These are phyloP conservation scores for Psilocybe sp. DNA, from an alignment of 768 basidiomycete genomes.

Conservation along the genomic window DNA sequence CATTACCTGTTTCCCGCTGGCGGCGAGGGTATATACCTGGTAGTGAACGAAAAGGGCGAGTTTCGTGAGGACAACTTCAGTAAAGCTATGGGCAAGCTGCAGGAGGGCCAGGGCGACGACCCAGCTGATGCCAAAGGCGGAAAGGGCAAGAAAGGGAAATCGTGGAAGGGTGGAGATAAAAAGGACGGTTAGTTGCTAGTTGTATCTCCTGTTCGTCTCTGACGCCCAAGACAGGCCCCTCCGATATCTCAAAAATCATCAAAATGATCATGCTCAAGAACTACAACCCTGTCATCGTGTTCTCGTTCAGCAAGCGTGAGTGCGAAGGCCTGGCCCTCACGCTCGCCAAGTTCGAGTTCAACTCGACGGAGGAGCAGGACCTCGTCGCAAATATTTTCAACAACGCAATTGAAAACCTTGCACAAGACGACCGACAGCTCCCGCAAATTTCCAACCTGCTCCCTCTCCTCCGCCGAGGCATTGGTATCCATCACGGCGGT, in stretches of 20 bases:
- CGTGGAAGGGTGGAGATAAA: slow-evolving; percentile 84
- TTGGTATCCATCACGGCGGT: slow-evolving; percentile 98
- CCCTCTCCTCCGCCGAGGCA: slow-evolving; percentile 90
- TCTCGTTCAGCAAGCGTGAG: slow-evolving; percentile 97
- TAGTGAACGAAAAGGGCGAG: slow-evolving; percentile 98
- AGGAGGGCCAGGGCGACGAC: slow-evolving; percentile 83
- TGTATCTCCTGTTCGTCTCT: not conserved
- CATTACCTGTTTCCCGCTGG: slow-evolving; percentile 98
- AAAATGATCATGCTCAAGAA: slow-evolving; percentile 98
- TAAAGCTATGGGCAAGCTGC: slow-evolving; percentile 95
- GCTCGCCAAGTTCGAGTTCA: slow-evolving; percentile 96
- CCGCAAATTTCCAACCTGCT: slow-evolving; percentile 93
- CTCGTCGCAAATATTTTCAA: slow-evolving; percentile 86
- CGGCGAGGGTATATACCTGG: slow-evolving; percentile 94
- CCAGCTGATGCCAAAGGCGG: slow-evolving; percentile 85
- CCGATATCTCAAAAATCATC: slow-evolving; percentile 96
- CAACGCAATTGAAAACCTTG: slow-evolving; percentile 89
- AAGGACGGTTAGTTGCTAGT: slow-evolving; percentile 57
- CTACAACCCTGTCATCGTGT: slow-evolving; percentile 97
- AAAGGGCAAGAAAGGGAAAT: slow-evolving; percentile 88
- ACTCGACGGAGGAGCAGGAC: slow-evolving; percentile 87
- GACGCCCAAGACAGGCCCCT: slow-evolving; percentile 52
- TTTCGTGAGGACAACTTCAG: slow-evolving; percentile 97
- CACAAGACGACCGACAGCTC: slow-evolving; percentile 82
- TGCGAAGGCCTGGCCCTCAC: slow-evolving; percentile 91